These are phyloP conservation scores for Apophysomyces sp. DNA, from an alignment of 371 early-diverging fungal species.

Conservation along the genomic window DNA sequence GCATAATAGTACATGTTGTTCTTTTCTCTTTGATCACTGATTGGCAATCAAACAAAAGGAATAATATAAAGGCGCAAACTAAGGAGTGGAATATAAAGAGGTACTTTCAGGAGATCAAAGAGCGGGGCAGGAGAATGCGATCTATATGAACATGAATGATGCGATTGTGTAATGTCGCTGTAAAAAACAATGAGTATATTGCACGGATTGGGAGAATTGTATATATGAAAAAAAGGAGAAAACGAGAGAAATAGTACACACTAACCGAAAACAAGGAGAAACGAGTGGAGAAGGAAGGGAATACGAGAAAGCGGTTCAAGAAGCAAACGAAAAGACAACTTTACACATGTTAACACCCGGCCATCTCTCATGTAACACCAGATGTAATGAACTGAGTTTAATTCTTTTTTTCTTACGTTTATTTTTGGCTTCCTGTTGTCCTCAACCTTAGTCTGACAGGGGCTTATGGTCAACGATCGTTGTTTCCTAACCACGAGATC, in stretches of 20 bases:
- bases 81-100: slow-evolving; percentile 5
- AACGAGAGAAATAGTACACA: background rate
- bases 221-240: slow-evolving; percentile 5
- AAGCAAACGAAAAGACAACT: background rate
- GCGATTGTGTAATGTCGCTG: background rate
- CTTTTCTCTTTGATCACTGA: background rate
- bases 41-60: background rate
- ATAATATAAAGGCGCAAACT: background rate
- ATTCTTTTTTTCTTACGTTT: background rate
- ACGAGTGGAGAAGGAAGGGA: slow-evolving; percentile 1
- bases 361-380: background rate
- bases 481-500: background rate
- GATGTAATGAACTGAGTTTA: background rate
- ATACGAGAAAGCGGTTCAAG: background rate
- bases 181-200: background rate
- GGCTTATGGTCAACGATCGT: background rate
- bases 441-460: background rate
- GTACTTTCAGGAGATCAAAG: background rate
- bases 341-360: background rate
- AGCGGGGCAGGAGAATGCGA: background rate
- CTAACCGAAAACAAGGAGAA: slow-evolving; percentile 4
- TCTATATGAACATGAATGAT: background rate
- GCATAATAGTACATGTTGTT: background rate
- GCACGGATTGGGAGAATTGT: background rate
- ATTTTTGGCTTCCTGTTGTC: background rate